Evolutionary conservation across 805 yeast species (phyloP).

Genomic region (Candida qinlingensis): DNA sequence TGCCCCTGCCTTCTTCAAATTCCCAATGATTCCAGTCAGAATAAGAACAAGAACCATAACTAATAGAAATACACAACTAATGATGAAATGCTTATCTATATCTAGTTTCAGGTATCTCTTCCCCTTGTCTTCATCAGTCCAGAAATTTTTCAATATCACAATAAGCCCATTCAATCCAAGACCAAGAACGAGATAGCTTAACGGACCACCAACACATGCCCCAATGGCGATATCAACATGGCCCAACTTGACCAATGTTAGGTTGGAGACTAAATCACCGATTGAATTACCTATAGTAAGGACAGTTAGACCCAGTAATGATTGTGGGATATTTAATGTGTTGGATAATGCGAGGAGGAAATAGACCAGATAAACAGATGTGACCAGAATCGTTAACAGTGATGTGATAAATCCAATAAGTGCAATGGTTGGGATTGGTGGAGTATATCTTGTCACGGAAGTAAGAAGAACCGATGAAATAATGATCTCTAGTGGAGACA

Average conservation of each 20-base stretch:
- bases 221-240: conserved; percentile 88
- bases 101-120: conserved; percentile 8
- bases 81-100: conserved; percentile 19
- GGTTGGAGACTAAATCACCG: conserved; percentile 83
- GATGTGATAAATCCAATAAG: conserved; percentile 61
- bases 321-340: conserved; percentile 60
- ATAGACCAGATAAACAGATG: conserved; percentile 67
- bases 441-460: background rate
- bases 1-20: background rate
- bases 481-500: background rate
- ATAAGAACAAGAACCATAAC: conserved; percentile 16
- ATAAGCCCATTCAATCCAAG: conserved; percentile 70
- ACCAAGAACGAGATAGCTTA: conserved; percentile 72
- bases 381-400: conserved; percentile 59
- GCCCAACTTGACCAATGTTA: conserved; percentile 76
- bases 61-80: conserved; percentile 21
- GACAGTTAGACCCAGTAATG: conserved; percentile 78
- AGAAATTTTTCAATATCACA: conserved; percentile 15
- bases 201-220: conserved; percentile 93
- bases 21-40: conserved; percentile 15
- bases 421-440: conserved; percentile 22
- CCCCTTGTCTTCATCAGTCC: background rate
- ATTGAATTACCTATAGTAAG: conserved; percentile 91
- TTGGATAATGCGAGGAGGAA: conserved; percentile 57
- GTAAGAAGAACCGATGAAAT: background rate